A percentile compares a stretch with the other conserved stretches of the same genome.
Conservation (phyloP, 1,284 basidiomycete species). For the Rhodotorula mucilaginosa region DNA sequence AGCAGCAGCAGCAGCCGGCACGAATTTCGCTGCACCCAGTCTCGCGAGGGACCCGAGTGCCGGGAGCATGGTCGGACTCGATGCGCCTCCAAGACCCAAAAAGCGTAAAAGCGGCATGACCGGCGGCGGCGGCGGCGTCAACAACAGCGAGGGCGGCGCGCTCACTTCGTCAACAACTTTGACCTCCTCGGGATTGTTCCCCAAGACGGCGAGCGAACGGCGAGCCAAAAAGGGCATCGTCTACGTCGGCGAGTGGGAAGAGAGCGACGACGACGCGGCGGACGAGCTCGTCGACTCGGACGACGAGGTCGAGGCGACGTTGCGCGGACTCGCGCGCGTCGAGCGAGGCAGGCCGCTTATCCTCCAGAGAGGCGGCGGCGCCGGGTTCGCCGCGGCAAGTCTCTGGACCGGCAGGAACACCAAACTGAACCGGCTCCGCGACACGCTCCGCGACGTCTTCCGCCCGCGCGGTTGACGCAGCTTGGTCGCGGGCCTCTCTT, state of each 20-base stretch:
- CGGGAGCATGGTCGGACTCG: not conserved
- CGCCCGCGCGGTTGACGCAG: slow-evolving; percentile 3
- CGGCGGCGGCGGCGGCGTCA: not conserved
- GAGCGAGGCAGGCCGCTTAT: slow-evolving; percentile 13
- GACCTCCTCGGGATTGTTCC: not conserved
- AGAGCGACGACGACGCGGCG: slow-evolving; percentile 20
- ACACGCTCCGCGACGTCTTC: slow-evolving; percentile 17
- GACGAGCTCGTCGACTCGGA: slow-evolving; percentile 36
- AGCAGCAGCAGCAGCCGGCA: slow-evolving; percentile 14
- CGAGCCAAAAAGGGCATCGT: slow-evolving; percentile 20
- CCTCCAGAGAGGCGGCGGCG: slow-evolving; percentile 25
- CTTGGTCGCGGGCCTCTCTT: not conserved
- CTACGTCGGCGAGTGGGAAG: slow-evolving; percentile 33
- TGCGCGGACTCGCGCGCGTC: slow-evolving; percentile 11
- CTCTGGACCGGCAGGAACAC: slow-evolving; percentile 32
- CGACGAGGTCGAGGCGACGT: slow-evolving; percentile 38
- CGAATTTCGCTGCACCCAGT: slow-evolving; percentile 14
- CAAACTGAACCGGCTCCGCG: slow-evolving; percentile 21
- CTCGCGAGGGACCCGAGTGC: not conserved
- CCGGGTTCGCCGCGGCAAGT: slow-evolving; percentile 25
- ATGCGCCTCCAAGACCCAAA: slow-evolving; percentile 15
- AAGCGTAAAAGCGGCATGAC: slow-evolving; percentile 16
- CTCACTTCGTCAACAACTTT: too few species aligned
- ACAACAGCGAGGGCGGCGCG: not conserved
- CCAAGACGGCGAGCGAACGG: slow-evolving; percentile 11